Evolutionary conservation across 306 rosid species (phyloP).

Genomic region (Sphenostylis stenocarpa): DNA sequence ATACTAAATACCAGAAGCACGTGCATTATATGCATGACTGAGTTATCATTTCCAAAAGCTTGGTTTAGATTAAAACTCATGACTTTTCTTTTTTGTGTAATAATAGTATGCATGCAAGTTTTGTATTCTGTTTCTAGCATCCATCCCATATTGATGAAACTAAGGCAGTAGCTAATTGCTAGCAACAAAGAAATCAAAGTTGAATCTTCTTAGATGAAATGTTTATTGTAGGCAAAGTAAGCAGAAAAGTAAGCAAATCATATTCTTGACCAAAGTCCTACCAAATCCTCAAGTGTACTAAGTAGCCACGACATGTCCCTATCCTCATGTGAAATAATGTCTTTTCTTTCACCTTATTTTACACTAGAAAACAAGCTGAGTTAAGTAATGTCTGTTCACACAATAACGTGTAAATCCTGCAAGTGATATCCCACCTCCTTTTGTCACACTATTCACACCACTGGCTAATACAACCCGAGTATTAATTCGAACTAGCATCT

Average conservation of each 20-base stretch:
- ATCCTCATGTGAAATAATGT: slow-evolving; percentile 44
- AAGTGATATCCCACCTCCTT: slow-evolving; percentile 9
- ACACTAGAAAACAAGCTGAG: slow-evolving; percentile 41
- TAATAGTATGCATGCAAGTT: background rate
- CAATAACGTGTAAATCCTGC: slow-evolving; percentile 43
- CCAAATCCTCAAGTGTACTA: slow-evolving; percentile 22
- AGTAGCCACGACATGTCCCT: slow-evolving; percentile 37
- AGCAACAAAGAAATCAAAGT: background rate
- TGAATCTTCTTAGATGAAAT: background rate
- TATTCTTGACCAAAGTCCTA: slow-evolving; percentile 21
- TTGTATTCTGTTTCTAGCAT: background rate
- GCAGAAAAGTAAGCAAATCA: slow-evolving; percentile 26
- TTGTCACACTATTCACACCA: background rate
- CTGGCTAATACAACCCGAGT: slow-evolving; percentile 15
- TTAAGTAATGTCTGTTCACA: slow-evolving; percentile 25
- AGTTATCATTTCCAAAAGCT: background rate
- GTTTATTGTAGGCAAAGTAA: slow-evolving; percentile 21
- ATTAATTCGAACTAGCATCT: slow-evolving; percentile 16
- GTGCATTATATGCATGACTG: background rate
- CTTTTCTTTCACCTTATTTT: slow-evolving; percentile 38
- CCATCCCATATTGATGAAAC: background rate
- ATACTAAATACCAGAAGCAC: background rate
- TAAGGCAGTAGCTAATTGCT: background rate
- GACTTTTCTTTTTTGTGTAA: background rate
- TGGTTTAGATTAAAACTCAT: background rate